Evolutionary conservation across 2,329 filamentous ascomycete species (phyloP).

Genomic region (Diaporthe nobilis): DNA sequence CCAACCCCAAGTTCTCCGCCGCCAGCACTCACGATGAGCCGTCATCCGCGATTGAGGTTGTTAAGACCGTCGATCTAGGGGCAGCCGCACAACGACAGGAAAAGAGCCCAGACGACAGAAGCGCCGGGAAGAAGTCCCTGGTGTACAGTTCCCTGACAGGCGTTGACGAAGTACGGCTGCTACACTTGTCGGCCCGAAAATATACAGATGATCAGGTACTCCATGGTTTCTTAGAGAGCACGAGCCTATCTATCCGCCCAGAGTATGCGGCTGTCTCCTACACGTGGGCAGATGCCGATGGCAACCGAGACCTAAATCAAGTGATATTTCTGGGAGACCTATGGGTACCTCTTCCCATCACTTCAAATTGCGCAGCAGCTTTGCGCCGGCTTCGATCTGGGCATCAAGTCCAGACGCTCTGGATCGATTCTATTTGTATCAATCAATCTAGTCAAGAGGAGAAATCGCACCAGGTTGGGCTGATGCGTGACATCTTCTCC

Average conservation of each 20-base stretch:
- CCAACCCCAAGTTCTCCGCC: neutral
- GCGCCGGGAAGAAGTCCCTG: neutral
- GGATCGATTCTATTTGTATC: slow-evolving; percentile 6
- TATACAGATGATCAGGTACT: neutral
- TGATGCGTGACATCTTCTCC: slow-evolving; percentile 17
- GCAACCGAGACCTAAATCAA: neutral
- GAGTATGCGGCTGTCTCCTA: neutral
- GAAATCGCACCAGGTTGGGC: neutral
- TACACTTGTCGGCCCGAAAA: neutral
- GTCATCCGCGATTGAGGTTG: neutral
- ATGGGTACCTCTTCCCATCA: neutral
- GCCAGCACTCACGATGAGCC: neutral
- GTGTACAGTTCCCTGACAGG: neutral
- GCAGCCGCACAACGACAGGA: neutral
- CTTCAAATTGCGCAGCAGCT: slow-evolving; percentile 8
- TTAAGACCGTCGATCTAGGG: fast-evolving
- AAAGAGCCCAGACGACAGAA: too few relatives aligned
- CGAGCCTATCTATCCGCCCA: neutral
- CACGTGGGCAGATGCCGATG: neutral
- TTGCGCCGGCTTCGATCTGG: neutral
- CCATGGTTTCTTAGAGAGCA: neutral
- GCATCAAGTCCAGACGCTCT: neutral
- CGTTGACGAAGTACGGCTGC: neutral
- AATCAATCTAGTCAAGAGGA: neutral
- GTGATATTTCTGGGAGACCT: neutral